Evolutionary conservation across 768 basidiomycete species (phyloP).

Genomic region (Leccinum boreale): DNA sequence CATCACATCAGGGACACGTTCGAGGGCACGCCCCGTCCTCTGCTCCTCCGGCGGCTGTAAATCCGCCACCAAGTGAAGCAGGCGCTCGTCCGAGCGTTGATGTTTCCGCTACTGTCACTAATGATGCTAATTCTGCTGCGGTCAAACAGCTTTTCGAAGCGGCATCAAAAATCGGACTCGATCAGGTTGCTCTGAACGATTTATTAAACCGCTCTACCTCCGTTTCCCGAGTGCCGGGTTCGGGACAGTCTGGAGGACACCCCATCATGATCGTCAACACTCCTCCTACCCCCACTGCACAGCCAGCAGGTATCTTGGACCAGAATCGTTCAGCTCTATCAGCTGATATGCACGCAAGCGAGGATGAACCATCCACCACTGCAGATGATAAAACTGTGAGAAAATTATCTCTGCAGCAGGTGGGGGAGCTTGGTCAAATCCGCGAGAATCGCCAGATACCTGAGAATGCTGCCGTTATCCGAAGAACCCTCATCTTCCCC

Average conservation of each 20-base stretch:
- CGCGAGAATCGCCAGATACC: conserved; percentile 32
- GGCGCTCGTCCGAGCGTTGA: conserved; percentile 24
- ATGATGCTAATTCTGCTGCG: conserved; percentile 46
- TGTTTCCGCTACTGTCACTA: conserved; percentile 19
- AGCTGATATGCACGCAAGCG: conserved; percentile 25
- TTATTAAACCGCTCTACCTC: conserved; percentile 71
- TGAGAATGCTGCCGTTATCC: conserved; percentile 52
- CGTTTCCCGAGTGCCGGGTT: conserved; percentile 51
- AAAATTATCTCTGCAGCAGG: conserved; percentile 23
- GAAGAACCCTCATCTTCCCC: conserved; percentile 78
- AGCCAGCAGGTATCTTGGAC: conserved; percentile 9
- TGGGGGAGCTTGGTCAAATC: conserved; percentile 24
- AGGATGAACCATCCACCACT: conserved; percentile 32
- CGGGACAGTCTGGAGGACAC: conserved; percentile 32
- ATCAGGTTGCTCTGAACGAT: conserved; percentile 67
- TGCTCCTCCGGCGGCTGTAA: conserved; percentile 10
- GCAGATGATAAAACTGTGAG: conserved; percentile 28
- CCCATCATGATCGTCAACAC: conserved; percentile 9
- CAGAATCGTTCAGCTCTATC: conserved; percentile 14
- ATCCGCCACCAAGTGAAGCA: conserved; percentile 12
- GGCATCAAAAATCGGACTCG: conserved; percentile 70
- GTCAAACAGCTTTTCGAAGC: conserved; percentile 75
- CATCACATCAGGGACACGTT: conserved; percentile 29
- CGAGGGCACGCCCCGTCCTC: conserved; percentile 32
- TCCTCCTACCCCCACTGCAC: conserved; percentile 24